Percentiles rank a stretch among this genome's conserved stretches.
phyloP scores from a whole-genome alignment of 108 stramenopile species.

The Cyclotella kingstonii region DNA sequence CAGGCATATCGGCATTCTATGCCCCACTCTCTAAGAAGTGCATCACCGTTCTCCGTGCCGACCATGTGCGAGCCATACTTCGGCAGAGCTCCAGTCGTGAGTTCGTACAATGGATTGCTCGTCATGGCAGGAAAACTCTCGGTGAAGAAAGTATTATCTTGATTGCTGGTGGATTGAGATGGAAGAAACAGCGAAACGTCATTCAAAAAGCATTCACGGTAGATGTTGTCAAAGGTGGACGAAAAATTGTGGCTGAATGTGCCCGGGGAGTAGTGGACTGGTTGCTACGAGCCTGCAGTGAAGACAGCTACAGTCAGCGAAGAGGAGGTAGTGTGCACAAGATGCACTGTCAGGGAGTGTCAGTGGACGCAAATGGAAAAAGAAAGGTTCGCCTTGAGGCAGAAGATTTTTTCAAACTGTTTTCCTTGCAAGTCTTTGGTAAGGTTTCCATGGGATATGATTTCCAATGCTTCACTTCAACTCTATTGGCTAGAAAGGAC shows the following conservation, averaged over 20 bases:
- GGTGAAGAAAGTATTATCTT: slow-evolving; percentile 29
- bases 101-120: slow-evolving; percentile 4
- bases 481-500: background rate
- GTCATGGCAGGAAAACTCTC: slow-evolving; percentile 24
- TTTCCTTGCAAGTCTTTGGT: slow-evolving; percentile 32
- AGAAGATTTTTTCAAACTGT: slow-evolving; percentile 23
- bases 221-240: background rate
- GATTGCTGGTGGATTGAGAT: slow-evolving; percentile 10
- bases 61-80: slow-evolving; percentile 13
- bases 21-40: slow-evolving; percentile 2
- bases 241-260: slow-evolving; percentile 7
- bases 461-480: slow-evolving; percentile 14
- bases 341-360: slow-evolving; percentile 2
- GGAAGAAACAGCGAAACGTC: slow-evolving; percentile 14
- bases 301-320: background rate
- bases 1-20: slow-evolving; percentile 12
- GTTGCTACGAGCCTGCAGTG: slow-evolving; percentile 9
- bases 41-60: slow-evolving; percentile 7
- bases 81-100: slow-evolving; percentile 20
- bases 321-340: too few relatives aligned
- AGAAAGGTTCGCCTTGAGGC: slow-evolving; percentile 9
- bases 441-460: slow-evolving; percentile 28
- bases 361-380: background rate
- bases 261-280: slow-evolving; percentile 9
- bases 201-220: slow-evolving; percentile 15